A percentile compares a stretch with the other conserved stretches of the same genome.
These are phyloP conservation scores for Asterella californica DNA, from an alignment of 225 moss, liverwort and hornwort genomes.

Conservation along the genomic window DNA sequence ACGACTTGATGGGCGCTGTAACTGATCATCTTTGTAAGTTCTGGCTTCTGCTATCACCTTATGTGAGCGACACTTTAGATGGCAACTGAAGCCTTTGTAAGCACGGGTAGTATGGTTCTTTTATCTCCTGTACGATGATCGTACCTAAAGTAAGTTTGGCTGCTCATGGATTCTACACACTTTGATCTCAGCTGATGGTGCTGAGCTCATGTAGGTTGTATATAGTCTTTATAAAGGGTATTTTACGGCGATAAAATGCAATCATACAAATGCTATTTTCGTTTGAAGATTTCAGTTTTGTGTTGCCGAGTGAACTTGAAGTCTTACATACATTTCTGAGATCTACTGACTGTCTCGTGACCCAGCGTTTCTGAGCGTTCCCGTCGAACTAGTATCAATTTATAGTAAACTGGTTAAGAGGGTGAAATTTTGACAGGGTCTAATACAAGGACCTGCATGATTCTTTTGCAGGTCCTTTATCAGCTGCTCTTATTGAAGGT, in stretches of 20 bases:
- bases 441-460: background rate
- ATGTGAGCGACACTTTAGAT: background rate
- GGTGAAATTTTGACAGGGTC: background rate
- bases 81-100: background rate
- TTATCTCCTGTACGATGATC: background rate
- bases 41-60: background rate
- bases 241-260: too few species aligned
- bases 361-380: too few species aligned
- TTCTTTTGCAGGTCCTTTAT: slow-evolving; percentile 41
- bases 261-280: too few species aligned
- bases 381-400: background rate
- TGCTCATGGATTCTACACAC: background rate
- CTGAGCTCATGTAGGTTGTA: too few species aligned
- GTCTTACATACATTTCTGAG: background rate
- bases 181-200: background rate
- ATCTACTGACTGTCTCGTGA: too few species aligned
- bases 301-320: too few species aligned
- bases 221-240: too few species aligned
- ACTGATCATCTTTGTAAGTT: slow-evolving; percentile 71
- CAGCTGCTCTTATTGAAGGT: slow-evolving; percentile 74
- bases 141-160: background rate
- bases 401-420: background rate
- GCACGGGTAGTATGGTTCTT: background rate
- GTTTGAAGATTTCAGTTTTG: too few species aligned
- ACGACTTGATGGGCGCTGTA: slow-evolving; percentile 66